These are phyloP conservation scores for Auricularia sp. DNA, from an alignment of 768 basidiomycete species.

Conservation along the genomic window DNA sequence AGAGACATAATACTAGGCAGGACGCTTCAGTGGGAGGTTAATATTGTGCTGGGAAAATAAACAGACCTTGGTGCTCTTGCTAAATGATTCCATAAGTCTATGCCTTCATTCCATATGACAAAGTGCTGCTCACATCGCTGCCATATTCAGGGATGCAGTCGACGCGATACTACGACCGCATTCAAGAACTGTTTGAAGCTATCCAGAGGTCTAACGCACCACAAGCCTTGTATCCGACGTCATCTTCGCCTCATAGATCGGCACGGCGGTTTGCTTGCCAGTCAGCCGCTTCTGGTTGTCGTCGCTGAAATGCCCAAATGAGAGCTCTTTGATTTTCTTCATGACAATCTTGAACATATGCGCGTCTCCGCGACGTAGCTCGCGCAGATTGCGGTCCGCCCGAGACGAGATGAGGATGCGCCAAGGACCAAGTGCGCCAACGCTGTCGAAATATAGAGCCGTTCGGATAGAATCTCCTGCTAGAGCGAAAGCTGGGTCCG, in stretches of 20 bases:
- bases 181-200: background rate
- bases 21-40: background rate
- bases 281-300: conserved; percentile 58
- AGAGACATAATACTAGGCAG: conserved; percentile 35
- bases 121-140: conserved; percentile 12
- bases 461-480: conserved; percentile 50
- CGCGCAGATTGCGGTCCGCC: conserved; percentile 41
- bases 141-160: conserved; percentile 35
- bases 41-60: conserved; percentile 15
- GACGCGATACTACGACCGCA: conserved; percentile 34
- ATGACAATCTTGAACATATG: conserved; percentile 44
- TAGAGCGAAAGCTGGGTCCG: conserved; percentile 26
- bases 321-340: conserved; percentile 70
- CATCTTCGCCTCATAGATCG: conserved; percentile 64
- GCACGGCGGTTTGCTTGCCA: conserved; percentile 34
- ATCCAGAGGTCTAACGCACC: conserved; percentile 23
- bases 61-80: background rate
- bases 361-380: conserved; percentile 33
- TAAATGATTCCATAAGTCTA: background rate
- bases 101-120: too few species aligned
- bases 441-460: conserved; percentile 49
- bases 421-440: conserved; percentile 57
- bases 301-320: conserved; percentile 56
- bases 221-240: conserved; percentile 41
- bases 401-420: conserved; percentile 43